Evolutionary conservation across 2,329 filamentous ascomycete genomes (phyloP).

Genomic region (Triangularia setosa): DNA sequence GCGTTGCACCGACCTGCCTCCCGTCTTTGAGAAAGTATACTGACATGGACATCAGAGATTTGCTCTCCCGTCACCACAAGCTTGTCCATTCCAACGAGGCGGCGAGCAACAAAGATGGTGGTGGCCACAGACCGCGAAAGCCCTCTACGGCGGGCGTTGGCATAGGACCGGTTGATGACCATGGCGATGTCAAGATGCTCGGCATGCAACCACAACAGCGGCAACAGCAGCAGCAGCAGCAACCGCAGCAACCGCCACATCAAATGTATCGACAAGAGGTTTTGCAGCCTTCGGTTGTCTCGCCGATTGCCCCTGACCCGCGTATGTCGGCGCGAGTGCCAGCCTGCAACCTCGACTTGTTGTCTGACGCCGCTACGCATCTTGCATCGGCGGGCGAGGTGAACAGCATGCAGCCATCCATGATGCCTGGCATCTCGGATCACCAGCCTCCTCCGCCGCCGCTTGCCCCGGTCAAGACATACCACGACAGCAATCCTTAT

Average conservation of each 20-base stretch:
- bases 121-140: conserved; percentile 48
- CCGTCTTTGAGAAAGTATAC: conserved; percentile 33
- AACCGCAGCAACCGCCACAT: conserved; percentile 25
- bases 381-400: conserved; percentile 52
- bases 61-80: conserved; percentile 61
- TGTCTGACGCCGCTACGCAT: conserved; percentile 56
- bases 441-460: conserved; percentile 35
- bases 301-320: conserved; percentile 43
- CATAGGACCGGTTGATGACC: conserved; percentile 43
- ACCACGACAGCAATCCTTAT: conserved; percentile 47
- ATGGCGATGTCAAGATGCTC: conserved; percentile 45
- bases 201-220: conserved; percentile 37
- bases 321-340: conserved; percentile 42
- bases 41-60: conserved; percentile 63
- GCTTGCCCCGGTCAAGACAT: conserved; percentile 46
- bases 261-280: conserved; percentile 37
- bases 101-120: conserved; percentile 46
- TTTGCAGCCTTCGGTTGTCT: conserved; percentile 36
- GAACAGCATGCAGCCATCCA: conserved; percentile 44
- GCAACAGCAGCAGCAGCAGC: conserved; percentile 31
- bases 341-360: conserved; percentile 54
- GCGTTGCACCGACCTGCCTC: conserved; percentile 19
- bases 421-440: conserved; percentile 41
- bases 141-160: conserved; percentile 47
- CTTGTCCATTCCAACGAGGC: conserved; percentile 60